Evolutionary conservation across 2,329 filamentous ascomycete species (phyloP).

Genomic region (Monilinia polystroma): DNA sequence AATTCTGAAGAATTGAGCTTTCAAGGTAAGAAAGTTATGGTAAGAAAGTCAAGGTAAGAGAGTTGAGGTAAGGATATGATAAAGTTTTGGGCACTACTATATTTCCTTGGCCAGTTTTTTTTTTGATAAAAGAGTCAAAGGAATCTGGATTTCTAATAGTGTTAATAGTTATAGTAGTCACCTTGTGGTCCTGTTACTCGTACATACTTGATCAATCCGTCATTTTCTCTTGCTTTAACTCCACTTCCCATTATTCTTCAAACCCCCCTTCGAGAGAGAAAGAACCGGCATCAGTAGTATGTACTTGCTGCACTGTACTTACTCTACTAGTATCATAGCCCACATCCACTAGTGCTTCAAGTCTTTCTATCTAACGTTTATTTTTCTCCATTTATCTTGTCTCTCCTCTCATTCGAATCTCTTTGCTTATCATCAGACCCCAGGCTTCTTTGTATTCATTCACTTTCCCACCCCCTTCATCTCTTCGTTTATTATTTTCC

Average conservation of each 20-base stretch:
- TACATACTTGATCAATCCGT: background rate
- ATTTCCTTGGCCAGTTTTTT: background rate
- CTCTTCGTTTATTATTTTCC: slow-evolving; percentile 14
- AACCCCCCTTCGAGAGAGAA: background rate
- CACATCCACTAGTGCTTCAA: background rate
- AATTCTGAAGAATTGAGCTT: background rate
- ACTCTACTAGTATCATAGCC: background rate
- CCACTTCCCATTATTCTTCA: slow-evolving; percentile 10
- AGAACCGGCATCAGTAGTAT: slow-evolving; percentile 4
- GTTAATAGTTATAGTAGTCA: background rate
- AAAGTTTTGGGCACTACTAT: slow-evolving; percentile 13
- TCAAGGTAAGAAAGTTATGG: background rate
- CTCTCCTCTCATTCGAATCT: background rate
- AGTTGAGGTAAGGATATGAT: too few relatives aligned
- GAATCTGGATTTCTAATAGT: slow-evolving; percentile 2
- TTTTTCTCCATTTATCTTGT: slow-evolving; percentile 13
- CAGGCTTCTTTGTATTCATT: slow-evolving; percentile 8
- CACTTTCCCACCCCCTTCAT: background rate
- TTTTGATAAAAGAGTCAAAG: background rate
- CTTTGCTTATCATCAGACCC: slow-evolving; percentile 1
- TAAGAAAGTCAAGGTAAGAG: background rate
- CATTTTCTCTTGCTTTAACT: slow-evolving; percentile 6
- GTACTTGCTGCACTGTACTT: background rate
- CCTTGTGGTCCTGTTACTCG: background rate
- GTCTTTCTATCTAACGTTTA: slow-evolving; percentile 5